Base-by-base conservation (phyloP, 129 eudicot genomes). In the Centaurea solstitialis region DNA sequence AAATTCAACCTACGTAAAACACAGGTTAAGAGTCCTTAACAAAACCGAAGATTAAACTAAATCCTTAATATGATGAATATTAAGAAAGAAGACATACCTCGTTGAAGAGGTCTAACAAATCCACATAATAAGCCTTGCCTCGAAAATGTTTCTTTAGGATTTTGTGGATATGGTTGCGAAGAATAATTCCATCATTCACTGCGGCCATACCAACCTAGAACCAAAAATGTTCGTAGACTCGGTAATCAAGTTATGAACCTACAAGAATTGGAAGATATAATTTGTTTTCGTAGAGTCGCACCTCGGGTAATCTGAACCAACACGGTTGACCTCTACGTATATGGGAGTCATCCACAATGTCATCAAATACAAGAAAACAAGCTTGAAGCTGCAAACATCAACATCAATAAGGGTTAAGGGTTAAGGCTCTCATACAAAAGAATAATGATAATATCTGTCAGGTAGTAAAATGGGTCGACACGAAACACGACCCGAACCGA, bases 271-370 rank as follows among this genome's bases (percentile, higher is more conserved):
- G 40, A 17, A 50, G 38, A 17, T 21, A 17, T 7, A 21, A 11
- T 21, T 37, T 47, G 11, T 6, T 17, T 12, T 11, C 9, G 47
- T 1, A 26, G 70, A 83, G 30, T 37, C 73, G 45, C 15, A 89
- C 97, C 91, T 93, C 78, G 7, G 93, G 90, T 70, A 90, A 76
- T 88, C 90, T 85, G 66, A 85, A 90, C 96, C 93, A 93, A 72
- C 96, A 93, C n/a, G 92, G 81, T 39, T 86, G 96, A 80, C 98
- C 96, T 75, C 93, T 87, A 68, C 92, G 93, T 70, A 89, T 87
- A 28, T 89, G 87, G 0, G 93, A 87, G 75, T 47, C 78, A 53
- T 93, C 96, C 86, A 88, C 89, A 5, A 93, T 88, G 76, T 93
- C 97, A 87, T 93, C 93, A 78, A 83, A 89, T 68, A 90, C 88